Percentiles rank a stretch among this genome's conserved stretches.
These are phyloP conservation scores for Hypoxylon sp. DNA, from an alignment of 2,329 filamentous ascomycete genomes.

Conservation along the genomic window DNA sequence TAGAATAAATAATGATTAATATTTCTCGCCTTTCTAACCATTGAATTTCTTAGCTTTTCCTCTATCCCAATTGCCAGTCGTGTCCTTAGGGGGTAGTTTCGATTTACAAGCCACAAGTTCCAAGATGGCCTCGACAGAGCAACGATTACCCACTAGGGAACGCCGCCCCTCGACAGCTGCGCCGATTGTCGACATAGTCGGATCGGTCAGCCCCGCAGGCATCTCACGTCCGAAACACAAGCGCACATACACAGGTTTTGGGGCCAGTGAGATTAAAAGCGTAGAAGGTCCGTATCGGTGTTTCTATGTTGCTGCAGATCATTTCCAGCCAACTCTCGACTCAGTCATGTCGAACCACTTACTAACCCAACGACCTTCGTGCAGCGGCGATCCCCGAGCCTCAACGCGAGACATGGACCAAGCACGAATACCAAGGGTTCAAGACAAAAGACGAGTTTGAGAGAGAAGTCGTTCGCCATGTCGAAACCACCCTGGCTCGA, in stretches of 20 bases:
- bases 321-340: conserved; percentile 6
- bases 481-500: conserved; percentile 95
- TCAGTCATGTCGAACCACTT: conserved; percentile 27
- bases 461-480: conserved; percentile 89
- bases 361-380: conserved; percentile 23
- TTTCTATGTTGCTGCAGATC: neutral
- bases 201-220: conserved; percentile 87
- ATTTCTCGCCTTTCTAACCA: conserved; percentile 20
- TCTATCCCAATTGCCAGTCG: neutral
- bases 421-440: conserved; percentile 77
- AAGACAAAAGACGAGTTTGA: conserved; percentile 86
- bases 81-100: conserved; percentile 5
- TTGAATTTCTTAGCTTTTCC: conserved; percentile 19
- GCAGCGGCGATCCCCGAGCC: conserved; percentile 86
- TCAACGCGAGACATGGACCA: conserved; percentile 84
- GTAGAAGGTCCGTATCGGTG: conserved; percentile 78
- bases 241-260: conserved; percentile 95
- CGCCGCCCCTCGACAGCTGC: conserved; percentile 83
- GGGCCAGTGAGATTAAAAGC: conserved; percentile 89
- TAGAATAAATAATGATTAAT: conserved; percentile 17
- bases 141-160: conserved; percentile 72
- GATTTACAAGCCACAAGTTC: conserved; percentile 16
- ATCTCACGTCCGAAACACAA: conserved; percentile 94
- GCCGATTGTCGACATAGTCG: conserved; percentile 88
- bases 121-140: conserved; percentile 55